phyloP scores from a whole-genome alignment of 1,284 basidiomycete species.

The Anthracocystis setariae region DNA sequence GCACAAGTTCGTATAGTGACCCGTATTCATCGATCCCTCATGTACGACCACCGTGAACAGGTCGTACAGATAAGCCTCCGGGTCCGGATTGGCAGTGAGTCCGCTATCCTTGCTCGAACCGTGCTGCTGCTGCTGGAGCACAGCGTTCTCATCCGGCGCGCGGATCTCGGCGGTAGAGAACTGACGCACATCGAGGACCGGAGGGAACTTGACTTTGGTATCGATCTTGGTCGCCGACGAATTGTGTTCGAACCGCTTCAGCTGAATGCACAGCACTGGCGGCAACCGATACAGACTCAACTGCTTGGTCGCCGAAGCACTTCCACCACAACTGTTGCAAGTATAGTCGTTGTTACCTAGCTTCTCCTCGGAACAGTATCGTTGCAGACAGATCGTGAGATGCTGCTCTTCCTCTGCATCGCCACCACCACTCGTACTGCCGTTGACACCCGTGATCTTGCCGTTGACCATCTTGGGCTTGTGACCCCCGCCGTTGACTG shows the following conservation, averaged over 20 bases:
- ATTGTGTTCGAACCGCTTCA: slow-evolving; percentile 91
- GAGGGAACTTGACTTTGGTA: slow-evolving; percentile 82
- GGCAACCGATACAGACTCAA: slow-evolving; percentile 86
- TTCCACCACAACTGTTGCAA: slow-evolving; percentile 69
- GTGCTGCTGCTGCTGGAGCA: too few relatives aligned
- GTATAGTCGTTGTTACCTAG: slow-evolving; percentile 69
- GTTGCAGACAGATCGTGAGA: slow-evolving; percentile 49
- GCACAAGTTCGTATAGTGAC: slow-evolving; percentile 89
- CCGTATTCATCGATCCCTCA: slow-evolving; percentile 87
- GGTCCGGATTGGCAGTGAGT: slow-evolving; percentile 31
- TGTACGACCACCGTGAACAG: slow-evolving; percentile 93
- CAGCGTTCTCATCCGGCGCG: slow-evolving; percentile 17
- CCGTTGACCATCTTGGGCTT: slow-evolving; percentile 20
- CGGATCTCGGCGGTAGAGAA: slow-evolving; percentile 74
- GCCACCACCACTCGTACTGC: slow-evolving; percentile 1
- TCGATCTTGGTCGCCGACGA: slow-evolving; percentile 79
- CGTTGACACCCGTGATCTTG: slow-evolving; percentile 8
- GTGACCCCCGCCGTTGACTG: slow-evolving; percentile 12
- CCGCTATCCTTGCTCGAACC: slow-evolving; percentile 11
- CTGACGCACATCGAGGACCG: slow-evolving; percentile 85
- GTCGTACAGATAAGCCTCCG: slow-evolving; percentile 76
- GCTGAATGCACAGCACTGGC: slow-evolving; percentile 90
- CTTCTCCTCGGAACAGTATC: slow-evolving; percentile 62
- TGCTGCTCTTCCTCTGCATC: slow-evolving; percentile 55
- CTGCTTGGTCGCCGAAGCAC: slow-evolving; percentile 72